Evolutionary conservation across 2,329 filamentous ascomycete species (phyloP).

Genomic region (Coniochaeta sp.): DNA sequence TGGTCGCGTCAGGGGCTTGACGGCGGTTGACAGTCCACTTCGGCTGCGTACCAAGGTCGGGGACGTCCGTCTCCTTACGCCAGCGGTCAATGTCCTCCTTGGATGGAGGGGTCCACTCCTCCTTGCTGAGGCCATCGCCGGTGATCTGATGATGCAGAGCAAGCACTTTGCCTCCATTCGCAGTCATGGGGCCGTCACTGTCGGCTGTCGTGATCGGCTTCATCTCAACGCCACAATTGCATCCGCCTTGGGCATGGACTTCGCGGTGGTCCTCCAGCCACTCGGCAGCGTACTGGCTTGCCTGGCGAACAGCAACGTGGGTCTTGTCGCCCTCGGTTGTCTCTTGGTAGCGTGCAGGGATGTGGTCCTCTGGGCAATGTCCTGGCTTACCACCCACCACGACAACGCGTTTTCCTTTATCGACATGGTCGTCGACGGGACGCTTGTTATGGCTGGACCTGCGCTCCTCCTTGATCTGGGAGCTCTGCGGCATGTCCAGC

Average conservation of each 20-base stretch:
- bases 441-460: neutral
- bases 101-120: neutral
- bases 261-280: conserved; percentile 31
- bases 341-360: conserved; percentile 12
- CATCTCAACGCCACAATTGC: conserved; percentile 26
- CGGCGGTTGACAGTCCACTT: neutral
- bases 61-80: neutral
- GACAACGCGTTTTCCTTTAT: neutral
- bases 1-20: neutral
- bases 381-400: neutral
- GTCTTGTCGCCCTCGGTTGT: conserved; percentile 8
- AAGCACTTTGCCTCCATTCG: neutral
- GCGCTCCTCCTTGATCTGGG: neutral
- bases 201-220: conserved; percentile 18
- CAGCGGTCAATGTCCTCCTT: neutral
- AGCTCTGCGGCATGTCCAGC: neutral
- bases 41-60: neutral
- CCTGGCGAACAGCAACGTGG: conserved; percentile 22
- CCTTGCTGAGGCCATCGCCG: neutral
- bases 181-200: conserved; percentile 7
- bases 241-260: conserved; percentile 26
- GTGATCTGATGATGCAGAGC: neutral
- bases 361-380: neutral
- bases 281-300: conserved; percentile 31
- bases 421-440: neutral